These are phyloP conservation scores for Eremomyces bilateralis DNA, from an alignment of 495 filamentous ascomycete genomes.

Conservation along the genomic window DNA sequence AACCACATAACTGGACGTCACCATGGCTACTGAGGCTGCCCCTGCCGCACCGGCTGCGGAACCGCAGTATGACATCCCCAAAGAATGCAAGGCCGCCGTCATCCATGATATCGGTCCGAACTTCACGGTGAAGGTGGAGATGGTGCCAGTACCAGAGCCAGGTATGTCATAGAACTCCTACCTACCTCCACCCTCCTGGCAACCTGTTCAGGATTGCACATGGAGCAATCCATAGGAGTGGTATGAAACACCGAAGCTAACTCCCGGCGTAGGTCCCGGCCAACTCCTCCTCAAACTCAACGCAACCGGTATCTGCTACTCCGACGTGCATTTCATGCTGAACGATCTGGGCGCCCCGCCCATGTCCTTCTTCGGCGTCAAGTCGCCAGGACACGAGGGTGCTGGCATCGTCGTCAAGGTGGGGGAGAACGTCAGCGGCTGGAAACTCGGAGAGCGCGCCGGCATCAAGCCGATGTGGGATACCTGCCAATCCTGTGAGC, in stretches of 20 bases:
- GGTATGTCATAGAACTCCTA: conserved; percentile 3
- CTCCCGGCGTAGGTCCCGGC: conserved; percentile 20
- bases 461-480: conserved; percentile 34
- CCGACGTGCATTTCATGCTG: conserved; percentile 28
- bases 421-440: conserved; percentile 28
- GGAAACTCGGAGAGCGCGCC: conserved; percentile 35
- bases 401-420: conserved; percentile 30
- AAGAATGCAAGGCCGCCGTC: conserved; percentile 11
- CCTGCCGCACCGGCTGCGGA: no score
- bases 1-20: no score
- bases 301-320: conserved; percentile 26
- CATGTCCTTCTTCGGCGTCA: conserved; percentile 26
- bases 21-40: no score
- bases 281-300: conserved; percentile 27
- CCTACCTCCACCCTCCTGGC: background rate
- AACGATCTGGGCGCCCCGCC: conserved; percentile 22
- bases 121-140: conserved; percentile 8
- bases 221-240: no score
- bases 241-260: no score
- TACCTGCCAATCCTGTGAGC: conserved; percentile 27
- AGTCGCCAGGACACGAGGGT: conserved; percentile 33
- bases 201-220: background rate
- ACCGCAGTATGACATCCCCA: conserved; percentile 8
- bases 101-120: conserved; percentile 9
- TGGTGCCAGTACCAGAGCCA: conserved; percentile 10